A percentile compares a stretch with the other conserved stretches of the same genome.
Conservation (phyloP, 108 stramenopile species). For the Cylindrotheca fusiformis region DNA sequence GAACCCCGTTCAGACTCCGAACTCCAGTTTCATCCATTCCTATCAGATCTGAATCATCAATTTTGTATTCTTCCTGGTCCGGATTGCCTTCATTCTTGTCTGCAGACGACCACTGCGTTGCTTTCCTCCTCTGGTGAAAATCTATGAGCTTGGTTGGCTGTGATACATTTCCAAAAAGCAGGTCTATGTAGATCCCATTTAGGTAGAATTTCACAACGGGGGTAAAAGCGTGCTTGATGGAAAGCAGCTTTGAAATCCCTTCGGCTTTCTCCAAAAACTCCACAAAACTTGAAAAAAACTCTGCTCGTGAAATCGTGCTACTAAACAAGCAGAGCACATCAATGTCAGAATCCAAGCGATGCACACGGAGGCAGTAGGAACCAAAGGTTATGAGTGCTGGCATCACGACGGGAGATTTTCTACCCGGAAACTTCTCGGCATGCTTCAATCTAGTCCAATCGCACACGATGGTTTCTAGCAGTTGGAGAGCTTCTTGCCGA, state of each 20-base stretch:
- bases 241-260: constrained; percentile 33
- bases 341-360: constrained; percentile 64
- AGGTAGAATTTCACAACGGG: constrained; percentile 78
- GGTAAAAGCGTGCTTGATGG: constrained; percentile 53
- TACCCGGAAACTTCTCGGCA: background rate
- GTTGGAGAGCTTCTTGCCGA: constrained; percentile 21
- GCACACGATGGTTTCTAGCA: constrained; percentile 26
- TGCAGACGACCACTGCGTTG: constrained; percentile 1
- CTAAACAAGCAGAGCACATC: constrained; percentile 66
- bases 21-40: constrained; percentile 80
- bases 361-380: constrained; percentile 70
- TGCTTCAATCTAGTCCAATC: constrained; percentile 16
- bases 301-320: constrained; percentile 37
- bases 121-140: constrained; percentile 18
- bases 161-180: constrained; percentile 60
- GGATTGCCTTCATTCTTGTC: constrained; percentile 2
- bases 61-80: constrained; percentile 18
- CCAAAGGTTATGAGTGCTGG: constrained; percentile 57
- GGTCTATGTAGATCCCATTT: constrained; percentile 60
- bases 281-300: constrained; percentile 66
- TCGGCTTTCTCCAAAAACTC: constrained; percentile 33
- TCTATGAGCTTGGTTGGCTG: constrained; percentile 12
- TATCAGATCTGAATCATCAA: constrained; percentile 44
- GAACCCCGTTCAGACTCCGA: constrained; percentile 90
- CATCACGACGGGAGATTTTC: constrained; percentile 1